Percentiles rank a stretch among this genome's conserved stretches.
Evolutionary conservation across 116 monocot genomes (phyloP).

Genomic region (Dioscorea cayenensis): DNA sequence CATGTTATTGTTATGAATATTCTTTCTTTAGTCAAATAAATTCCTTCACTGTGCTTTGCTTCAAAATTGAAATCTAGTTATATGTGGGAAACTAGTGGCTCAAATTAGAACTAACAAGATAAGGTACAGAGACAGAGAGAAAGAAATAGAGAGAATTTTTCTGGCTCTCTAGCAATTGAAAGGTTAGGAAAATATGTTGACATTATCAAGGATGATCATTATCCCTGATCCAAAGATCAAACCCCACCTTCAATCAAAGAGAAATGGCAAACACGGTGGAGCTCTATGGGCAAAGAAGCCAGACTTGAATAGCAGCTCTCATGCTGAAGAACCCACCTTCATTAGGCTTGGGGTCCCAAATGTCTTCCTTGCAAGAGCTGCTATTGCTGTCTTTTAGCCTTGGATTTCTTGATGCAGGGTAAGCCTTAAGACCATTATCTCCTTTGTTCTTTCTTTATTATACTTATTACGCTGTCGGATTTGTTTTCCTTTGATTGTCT

Average conservation of each 20-base stretch:
- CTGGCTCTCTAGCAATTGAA: no score
- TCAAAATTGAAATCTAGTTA: background rate
- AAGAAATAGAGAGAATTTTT: no score
- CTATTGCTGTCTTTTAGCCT: constrained; percentile 21
- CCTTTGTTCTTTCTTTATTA: background rate
- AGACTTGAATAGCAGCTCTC: background rate
- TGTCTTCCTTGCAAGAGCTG: constrained; percentile 19
- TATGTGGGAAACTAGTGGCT: background rate
- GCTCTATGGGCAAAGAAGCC: constrained; percentile 18
- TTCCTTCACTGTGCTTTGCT: background rate
- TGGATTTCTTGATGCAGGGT: constrained; percentile 45
- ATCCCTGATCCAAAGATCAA: background rate
- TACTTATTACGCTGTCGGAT: background rate
- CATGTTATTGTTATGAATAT: no score
- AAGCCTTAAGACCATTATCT: background rate
- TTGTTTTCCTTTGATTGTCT: background rate
- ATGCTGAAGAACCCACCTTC: constrained; percentile 6
- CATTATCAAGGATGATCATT: background rate
- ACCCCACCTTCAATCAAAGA: background rate
- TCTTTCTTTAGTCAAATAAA: background rate
- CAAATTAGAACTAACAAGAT: no score
- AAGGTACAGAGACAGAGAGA: no score
- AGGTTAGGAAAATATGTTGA: background rate
- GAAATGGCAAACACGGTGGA: constrained; percentile 4
- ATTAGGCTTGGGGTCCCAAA: constrained; percentile 14